These are phyloP conservation scores for Amauroascus niger DNA, from an alignment of 2,329 filamentous ascomycete genomes.

Conservation along the genomic window DNA sequence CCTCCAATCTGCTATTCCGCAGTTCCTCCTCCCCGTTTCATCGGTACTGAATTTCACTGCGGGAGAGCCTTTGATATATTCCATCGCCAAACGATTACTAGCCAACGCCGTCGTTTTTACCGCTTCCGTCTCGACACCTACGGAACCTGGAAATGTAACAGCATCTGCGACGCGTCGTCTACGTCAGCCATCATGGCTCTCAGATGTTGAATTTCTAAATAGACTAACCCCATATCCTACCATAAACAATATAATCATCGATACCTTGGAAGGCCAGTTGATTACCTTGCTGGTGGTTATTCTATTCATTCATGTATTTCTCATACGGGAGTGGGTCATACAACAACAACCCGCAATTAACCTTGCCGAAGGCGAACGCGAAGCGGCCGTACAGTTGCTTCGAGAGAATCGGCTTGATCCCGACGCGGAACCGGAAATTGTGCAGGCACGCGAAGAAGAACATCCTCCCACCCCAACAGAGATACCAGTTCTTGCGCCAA, in stretches of 20 bases:
- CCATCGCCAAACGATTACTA: conserved; percentile 38
- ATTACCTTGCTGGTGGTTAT: conserved; percentile 87
- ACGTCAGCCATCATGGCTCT: conserved; percentile 45
- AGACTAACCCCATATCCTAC: conserved; percentile 55
- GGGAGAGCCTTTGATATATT: conserved; percentile 39
- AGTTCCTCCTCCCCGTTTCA: conserved; percentile 30
- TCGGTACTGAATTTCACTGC: conserved; percentile 35
- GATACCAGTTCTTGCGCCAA: conserved; percentile 1
- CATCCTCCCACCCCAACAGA: background rate
- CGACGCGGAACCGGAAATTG: conserved; percentile 13
- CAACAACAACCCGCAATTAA: conserved; percentile 94
- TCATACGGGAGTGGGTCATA: conserved; percentile 95
- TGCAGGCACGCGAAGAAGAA: conserved; percentile 13
- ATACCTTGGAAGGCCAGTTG: conserved; percentile 81
- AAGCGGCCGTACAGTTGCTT: conserved; percentile 42
- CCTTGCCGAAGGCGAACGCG: conserved; percentile 50
- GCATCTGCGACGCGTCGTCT: conserved; percentile 21
- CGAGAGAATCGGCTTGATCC: conserved; percentile 28
- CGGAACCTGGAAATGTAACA: conserved; percentile 22
- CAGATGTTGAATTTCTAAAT: conserved; percentile 48
- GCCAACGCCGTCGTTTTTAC: conserved; percentile 23
- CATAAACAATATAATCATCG: conserved; percentile 69
- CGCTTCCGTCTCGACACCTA: conserved; percentile 26
- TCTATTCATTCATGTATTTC: conserved; percentile 90
- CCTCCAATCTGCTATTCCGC: conserved; percentile 23